These are phyloP conservation scores for Drechmeria coniospora DNA, from an alignment of 2,329 filamentous ascomycete species.

Conservation along the genomic window DNA sequence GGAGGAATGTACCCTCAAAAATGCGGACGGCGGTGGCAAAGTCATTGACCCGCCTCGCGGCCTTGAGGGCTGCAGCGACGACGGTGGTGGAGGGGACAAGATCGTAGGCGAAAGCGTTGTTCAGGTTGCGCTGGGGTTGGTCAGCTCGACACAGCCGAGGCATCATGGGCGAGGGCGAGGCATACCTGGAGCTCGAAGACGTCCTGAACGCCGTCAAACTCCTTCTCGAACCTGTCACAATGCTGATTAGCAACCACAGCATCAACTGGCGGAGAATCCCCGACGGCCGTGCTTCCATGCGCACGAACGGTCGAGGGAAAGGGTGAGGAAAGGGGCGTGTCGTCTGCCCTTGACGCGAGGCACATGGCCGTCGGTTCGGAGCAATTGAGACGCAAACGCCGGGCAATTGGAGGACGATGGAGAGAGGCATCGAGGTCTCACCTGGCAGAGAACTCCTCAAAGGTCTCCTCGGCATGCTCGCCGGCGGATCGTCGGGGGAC, in stretches of 20 bases:
- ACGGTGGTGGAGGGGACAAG: constrained; percentile 90
- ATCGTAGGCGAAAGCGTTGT: constrained; percentile 99
- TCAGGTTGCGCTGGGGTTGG: constrained; percentile 60
- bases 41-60: constrained; percentile 93
- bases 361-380: not conserved
- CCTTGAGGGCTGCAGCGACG: constrained; percentile 79
- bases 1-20: constrained; percentile 67
- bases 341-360: not conserved
- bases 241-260: too few relatives aligned
- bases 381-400: too few relatives aligned
- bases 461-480: constrained; percentile 84
- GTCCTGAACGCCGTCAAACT: constrained; percentile 94
- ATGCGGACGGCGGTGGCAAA: constrained; percentile 95
- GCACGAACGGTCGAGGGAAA: too few relatives aligned
- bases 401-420: constrained; percentile 5
- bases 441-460: constrained; percentile 97
- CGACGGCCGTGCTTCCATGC: too few relatives aligned
- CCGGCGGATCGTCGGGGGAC: constrained; percentile 34
- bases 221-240: constrained; percentile 80
- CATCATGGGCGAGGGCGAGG: constrained; percentile 7
- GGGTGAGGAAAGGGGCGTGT: too few relatives aligned
- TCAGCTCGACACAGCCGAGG: constrained; percentile 7
- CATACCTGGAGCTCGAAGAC: constrained; percentile 98
- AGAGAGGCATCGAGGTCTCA: constrained; percentile 31
- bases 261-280: too few relatives aligned